A percentile compares a stretch with the other conserved stretches of the same genome.
These are phyloP conservation scores for Aspergillus chevalieri DNA, from an alignment of 2,329 filamentous ascomycete species.

Conservation along the genomic window DNA sequence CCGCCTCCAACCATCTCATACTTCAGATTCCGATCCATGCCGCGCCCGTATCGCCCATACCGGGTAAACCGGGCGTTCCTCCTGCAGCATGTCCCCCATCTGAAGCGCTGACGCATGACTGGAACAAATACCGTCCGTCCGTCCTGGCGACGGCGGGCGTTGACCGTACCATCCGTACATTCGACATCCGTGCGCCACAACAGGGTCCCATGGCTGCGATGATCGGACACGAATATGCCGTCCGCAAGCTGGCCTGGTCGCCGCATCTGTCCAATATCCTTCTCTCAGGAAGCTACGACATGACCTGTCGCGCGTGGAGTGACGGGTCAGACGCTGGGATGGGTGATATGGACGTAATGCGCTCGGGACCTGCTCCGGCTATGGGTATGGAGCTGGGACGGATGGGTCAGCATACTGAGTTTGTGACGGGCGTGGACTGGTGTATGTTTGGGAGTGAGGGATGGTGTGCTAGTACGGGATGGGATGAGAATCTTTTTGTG, in stretches of 20 bases:
- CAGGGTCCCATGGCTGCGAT: constrained; percentile 68
- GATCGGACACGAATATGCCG: constrained; percentile 83
- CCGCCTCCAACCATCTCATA: constrained; percentile 80
- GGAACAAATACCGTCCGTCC: constrained; percentile 93
- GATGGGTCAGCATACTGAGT: constrained; percentile 93
- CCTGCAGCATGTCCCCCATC: constrained; percentile 52
- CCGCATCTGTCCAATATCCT: constrained; percentile 87
- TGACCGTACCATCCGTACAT: constrained; percentile 78
- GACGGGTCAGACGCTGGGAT: constrained; percentile 55
- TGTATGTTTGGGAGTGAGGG: constrained; percentile 92
- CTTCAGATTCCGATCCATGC: constrained; percentile 78
- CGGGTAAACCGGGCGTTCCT: constrained; percentile 29
- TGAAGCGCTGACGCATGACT: constrained; percentile 91
- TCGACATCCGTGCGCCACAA: constrained; percentile 74
- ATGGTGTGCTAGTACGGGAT: constrained; percentile 90
- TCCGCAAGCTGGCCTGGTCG: constrained; percentile 81
- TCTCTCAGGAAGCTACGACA: constrained; percentile 89
- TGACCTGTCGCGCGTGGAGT: constrained; percentile 92
- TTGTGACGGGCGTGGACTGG: constrained; percentile 95
- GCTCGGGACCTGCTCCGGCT: constrained; percentile 32
- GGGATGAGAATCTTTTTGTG: constrained; percentile 85
- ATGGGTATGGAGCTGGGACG: constrained; percentile 69
- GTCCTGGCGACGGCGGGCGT: constrained; percentile 85
- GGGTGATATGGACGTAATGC: constrained; percentile 34
- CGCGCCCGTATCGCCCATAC: constrained; percentile 47